Base-by-base conservation (phyloP, 73 alveolate genomes). In the Stentor coeruleus region DNA sequence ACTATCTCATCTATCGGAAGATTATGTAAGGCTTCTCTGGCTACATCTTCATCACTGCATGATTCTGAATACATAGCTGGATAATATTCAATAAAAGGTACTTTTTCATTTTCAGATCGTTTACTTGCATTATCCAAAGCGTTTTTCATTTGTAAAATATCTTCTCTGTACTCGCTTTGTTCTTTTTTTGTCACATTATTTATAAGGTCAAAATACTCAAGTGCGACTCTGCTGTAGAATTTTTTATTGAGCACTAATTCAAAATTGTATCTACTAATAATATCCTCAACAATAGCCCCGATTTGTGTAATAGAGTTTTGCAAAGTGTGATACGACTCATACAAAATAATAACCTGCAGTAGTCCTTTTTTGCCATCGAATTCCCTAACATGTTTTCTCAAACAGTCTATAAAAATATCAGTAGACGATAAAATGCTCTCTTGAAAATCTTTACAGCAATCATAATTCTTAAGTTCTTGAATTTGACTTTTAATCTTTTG, bases 281-380 rank as follows among this genome's bases (percentile, higher is more conserved):
- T 11, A 6, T 49, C 66, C 20, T 26, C 14, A 20, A 66, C 42
- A 66, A 66, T 66, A 11, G 20, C 33, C 20, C 79, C 79, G 33
- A 66, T 66, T 66, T 66, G 79, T 26, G 79, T 26, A 33, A 31
- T 31, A 14, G 79, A 20, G 79, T 66, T 66, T 26, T 26, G 79
- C 36, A 66, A 33, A 20, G 79, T 66, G 37, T 66, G 79, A 66
- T 66, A 66, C n/a, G 39, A 37, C 33, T 66, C 79, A 66, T 31
- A 20, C n/a, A 66, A 11, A 1, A 20, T 20, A 33, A 66, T 66
- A 31, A 40, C 79, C 39, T 33, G 79, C 1, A 66, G 79, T 31
- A 66, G 11, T 20, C 37, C 14, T 26, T 31, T 66, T 33, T 66
- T 66, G 1, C 79, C 79, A 28, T 66, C 37, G 79, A 66, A 31